phyloP scores from a whole-genome alignment of 2,329 filamentous ascomycete genomes.

The Pseudocercospora vitis region DNA sequence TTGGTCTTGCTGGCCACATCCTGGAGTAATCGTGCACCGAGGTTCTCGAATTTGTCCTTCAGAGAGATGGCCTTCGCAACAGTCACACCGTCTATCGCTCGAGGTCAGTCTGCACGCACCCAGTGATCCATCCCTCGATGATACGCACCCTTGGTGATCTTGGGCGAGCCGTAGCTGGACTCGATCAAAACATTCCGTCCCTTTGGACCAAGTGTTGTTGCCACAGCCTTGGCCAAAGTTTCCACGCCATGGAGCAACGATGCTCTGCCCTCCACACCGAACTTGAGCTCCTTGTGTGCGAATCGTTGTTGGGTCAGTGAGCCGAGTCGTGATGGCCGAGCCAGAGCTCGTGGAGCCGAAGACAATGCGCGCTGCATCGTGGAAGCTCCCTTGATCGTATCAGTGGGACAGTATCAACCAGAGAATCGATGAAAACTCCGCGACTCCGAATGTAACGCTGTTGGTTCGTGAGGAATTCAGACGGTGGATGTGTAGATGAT shows the following conservation, averaged over 20 bases:
- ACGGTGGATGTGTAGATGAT: not conserved
- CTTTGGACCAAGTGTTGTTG: slow-evolving; percentile 95
- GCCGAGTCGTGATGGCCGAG: slow-evolving; percentile 62
- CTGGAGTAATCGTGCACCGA: slow-evolving; percentile 92
- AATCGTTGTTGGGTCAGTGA: slow-evolving; percentile 87
- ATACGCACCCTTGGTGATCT: slow-evolving; percentile 93
- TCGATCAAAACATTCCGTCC: slow-evolving; percentile 98
- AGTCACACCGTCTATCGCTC: slow-evolving; percentile 51
- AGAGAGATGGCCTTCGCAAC: slow-evolving; percentile 77
- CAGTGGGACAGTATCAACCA: not conserved
- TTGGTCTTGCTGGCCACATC: slow-evolving; percentile 99
- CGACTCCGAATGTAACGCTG: slow-evolving; percentile 16
- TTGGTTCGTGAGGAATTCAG: not conserved
- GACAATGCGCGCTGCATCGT: slow-evolving; percentile 92
- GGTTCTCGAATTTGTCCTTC: slow-evolving; percentile 99
- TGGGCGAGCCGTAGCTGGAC: slow-evolving; percentile 96
- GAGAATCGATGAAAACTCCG: slow-evolving; percentile 13
- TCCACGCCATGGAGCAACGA: slow-evolving; percentile 90
- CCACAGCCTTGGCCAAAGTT: slow-evolving; percentile 92
- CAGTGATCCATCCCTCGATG: not conserved
- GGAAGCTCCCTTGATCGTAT: not conserved
- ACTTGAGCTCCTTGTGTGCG: slow-evolving; percentile 99
- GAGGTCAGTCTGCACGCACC: slow-evolving; percentile 19
- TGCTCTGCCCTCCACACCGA: slow-evolving; percentile 91
- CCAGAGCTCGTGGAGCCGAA: slow-evolving; percentile 74